Evolutionary conservation across 257 asterid species (phyloP).

Genomic region (Solanum pinnatisectum): DNA sequence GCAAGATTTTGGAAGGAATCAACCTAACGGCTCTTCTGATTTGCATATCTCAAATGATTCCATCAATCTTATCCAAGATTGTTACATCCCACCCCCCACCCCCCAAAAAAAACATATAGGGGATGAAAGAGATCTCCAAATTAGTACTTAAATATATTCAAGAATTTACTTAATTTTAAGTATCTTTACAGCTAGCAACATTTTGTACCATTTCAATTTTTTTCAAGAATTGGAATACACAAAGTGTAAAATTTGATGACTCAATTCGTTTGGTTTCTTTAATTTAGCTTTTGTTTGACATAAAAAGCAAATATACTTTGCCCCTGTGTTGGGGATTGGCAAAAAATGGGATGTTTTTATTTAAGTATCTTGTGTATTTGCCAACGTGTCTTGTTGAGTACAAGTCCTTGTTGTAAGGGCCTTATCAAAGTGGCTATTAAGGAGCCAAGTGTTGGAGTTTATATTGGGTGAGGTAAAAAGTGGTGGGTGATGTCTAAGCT

Average conservation of each 20-base stretch:
- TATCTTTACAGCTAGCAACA: conserved; percentile 25
- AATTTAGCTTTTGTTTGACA: conserved; percentile 2
- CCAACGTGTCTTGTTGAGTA: neutral
- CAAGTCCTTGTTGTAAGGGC: neutral
- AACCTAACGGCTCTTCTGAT: neutral
- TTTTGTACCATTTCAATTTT: conserved; percentile 6
- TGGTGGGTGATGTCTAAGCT: conserved; percentile 26
- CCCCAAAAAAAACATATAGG: neutral
- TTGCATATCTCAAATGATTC: conserved; percentile 1
- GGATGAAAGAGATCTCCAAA: neutral
- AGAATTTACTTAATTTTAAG: conserved; percentile 1
- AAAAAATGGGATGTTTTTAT: neutral
- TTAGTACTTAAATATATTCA: neutral
- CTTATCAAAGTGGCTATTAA: conserved; percentile 22
- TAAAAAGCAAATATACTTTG: neutral
- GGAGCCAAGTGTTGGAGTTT: conserved; percentile 27
- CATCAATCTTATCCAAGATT: conserved; percentile 4
- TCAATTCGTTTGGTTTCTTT: neutral
- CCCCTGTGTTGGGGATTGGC: conserved; percentile 8
- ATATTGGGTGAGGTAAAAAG: conserved; percentile 11
- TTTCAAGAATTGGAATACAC: conserved; percentile 9
- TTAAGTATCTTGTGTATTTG: neutral
- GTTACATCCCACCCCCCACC: neutral
- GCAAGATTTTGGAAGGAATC: conserved; percentile 52
- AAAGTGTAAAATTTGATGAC: conserved; percentile 6